Evolutionary conservation across 2,329 filamentous ascomycete genomes (phyloP), one percentile per base, ranked within the genome.

Genomic region (Exophiala bonariae): DNA sequence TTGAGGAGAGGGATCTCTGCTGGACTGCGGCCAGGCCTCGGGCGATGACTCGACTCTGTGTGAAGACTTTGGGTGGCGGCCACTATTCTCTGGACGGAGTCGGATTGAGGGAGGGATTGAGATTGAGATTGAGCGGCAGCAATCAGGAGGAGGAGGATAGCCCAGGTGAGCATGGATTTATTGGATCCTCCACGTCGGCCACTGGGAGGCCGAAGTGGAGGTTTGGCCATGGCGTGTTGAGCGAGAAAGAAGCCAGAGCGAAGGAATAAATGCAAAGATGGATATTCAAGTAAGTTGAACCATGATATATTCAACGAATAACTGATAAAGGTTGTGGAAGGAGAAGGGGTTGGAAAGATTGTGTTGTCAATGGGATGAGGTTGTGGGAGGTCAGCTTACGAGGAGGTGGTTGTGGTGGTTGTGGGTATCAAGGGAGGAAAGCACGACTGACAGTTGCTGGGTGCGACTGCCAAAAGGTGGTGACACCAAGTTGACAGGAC

Each of bases 11-110:
- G 54, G n/a, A 58, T 59, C 51, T 59, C 57, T 22, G 56, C 44
- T 50, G 57, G 57, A 50, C 57, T 59, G 57, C 57, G 54, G 57
- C 57, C 57, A 52, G 57, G 43, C 41, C 48, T 46, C 45, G 54
- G 44, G 19, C 41, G 51, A 28, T 49, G 49, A 45, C 41, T 47
- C 35, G 46, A 44, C n/a, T 47, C 50, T 11, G 47, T 34, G 23
- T 33, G 47, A 31, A 45, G 41, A 17, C 44, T 50, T 39, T 52
- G 47, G 32, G 49, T 53, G 16, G 56, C 52, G 4, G 49, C 46
- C 32, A 52, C 48, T 44, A 59, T 47, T 46, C 48, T 47, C 28
- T 49, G 51, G 16, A 50, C 33, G 10, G 40, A 42, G 13, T 54
- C 47, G 20, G 43, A 46, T 19, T 38, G 23, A 6, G 23, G 23